Conservation (phyloP, 2,329 filamentous ascomycete species). For the Dothiorella sarmentorum region DNA sequence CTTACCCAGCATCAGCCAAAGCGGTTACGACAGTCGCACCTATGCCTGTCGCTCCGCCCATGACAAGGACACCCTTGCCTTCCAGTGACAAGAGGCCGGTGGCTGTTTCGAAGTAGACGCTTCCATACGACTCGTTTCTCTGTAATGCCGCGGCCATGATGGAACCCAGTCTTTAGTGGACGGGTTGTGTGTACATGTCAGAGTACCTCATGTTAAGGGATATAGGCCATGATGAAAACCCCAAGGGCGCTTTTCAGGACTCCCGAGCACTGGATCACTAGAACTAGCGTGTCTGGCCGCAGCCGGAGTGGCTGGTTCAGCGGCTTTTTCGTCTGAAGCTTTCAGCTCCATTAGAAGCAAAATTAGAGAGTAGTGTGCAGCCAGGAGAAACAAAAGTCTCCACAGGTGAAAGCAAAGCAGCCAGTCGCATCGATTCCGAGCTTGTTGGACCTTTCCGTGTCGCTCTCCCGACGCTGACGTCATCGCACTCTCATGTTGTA, state of each 20-base stretch:
- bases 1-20: slow-evolving; percentile 27
- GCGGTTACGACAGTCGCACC: slow-evolving; percentile 24
- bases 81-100: slow-evolving; percentile 18
- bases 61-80: slow-evolving; percentile 27
- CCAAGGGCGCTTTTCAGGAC: too few species aligned
- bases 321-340: background rate
- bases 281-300: background rate
- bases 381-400: background rate
- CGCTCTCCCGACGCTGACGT: background rate
- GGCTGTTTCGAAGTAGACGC: background rate
- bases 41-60: slow-evolving; percentile 28
- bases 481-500: background rate
- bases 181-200: too few species aligned
- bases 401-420: background rate
- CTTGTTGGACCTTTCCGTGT: background rate
- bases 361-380: background rate
- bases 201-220: too few species aligned
- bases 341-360: background rate
- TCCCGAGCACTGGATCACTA: background rate
- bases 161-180: too few species aligned
- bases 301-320: slow-evolving; percentile 1
- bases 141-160: background rate
- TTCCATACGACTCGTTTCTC: background rate
- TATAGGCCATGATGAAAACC: too few species aligned
- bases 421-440: slow-evolving; percentile 1